Evolutionary conservation across 2,329 filamentous ascomycete genomes (phyloP), one percentile per base, ranked within the genome.

Genomic region (Rutstroemia sp.): DNA sequence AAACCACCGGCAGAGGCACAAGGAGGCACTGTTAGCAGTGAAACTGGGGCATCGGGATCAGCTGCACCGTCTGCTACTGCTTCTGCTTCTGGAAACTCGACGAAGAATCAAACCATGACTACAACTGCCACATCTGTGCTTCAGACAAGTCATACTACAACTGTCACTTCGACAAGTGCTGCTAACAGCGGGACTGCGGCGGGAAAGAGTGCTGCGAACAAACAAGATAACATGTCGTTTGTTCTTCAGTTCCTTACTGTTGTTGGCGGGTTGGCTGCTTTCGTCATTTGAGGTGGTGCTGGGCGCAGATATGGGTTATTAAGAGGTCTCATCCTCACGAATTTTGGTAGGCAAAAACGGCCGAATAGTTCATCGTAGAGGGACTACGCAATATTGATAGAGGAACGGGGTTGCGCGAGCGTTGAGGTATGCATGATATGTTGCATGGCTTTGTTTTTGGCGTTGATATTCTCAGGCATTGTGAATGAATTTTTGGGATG

Each of bases 251-350:
- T 63, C 23, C 39, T 51, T 19, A 53, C 59, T 47, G 45, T 65
- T 19, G 23, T 61, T 44, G 60, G 57, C 17, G 62, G 63, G 1
- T 56, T 65, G 19, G 59, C 59, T 57, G 57, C 60, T 48, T 54
- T 64, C 48, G 60, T 64, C 59, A 47, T 52, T 19, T 64, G 49
- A 58, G 38, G 12, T 21, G 3, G 12, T 34, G 4, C 3, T 34
- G 30, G 30, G 30, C 30, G 14, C 25, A 42, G 42, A 48, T 37
- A n/a, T 34, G 42, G 47, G 23, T 4, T 44, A 30, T 1, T 8
- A 23, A 8, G 41, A 25, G 9, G 9, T n/a, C 7, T 27, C 8
- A 21, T 52, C 21, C 9, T 25, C 4, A 12, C 2, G 2, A 16
- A 14, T 37, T 34, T 37, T 27, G 25, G 21, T 25, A 27, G 46